Conservation (phyloP, 306 rosid species). For the Gillenia trifoliata region DNA sequence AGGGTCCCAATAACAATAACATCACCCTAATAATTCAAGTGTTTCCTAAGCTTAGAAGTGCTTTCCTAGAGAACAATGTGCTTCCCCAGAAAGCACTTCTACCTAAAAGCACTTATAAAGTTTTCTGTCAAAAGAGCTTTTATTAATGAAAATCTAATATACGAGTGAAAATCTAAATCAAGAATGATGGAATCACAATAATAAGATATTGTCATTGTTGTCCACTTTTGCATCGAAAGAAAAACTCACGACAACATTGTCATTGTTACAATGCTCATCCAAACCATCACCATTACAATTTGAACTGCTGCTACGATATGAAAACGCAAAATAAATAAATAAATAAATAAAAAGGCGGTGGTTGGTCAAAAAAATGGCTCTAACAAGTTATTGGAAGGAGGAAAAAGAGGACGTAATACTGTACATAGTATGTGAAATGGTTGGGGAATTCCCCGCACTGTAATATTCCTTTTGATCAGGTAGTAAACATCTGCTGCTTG, state of each 20-base stretch:
- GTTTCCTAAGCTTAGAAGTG: too few relatives aligned
- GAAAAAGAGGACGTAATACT: conserved; percentile 25
- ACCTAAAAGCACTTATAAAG: too few relatives aligned
- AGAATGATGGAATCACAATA: too few relatives aligned
- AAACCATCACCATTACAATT: conserved; percentile 11
- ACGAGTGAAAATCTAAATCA: background rate
- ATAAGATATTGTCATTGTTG: background rate
- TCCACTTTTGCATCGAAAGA: background rate
- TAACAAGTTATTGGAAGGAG: background rate
- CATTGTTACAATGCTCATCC: conserved; percentile 19
- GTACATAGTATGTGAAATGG: conserved; percentile 36
- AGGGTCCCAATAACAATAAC: too few relatives aligned
- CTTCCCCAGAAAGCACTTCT: background rate
- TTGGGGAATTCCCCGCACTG: conserved; percentile 15
- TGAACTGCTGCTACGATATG: background rate
- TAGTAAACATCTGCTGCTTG: conserved; percentile 15
- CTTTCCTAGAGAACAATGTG: too few relatives aligned
- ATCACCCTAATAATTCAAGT: too few relatives aligned
- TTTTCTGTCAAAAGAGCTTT: too few relatives aligned
- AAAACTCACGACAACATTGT: background rate
- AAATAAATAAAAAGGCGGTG: background rate
- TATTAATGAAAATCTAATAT: too few relatives aligned
- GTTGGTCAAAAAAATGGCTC: conserved; percentile 22
- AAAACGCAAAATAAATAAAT: background rate
- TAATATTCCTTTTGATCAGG: conserved; percentile 30